Base-by-base conservation (phyloP, 768 basidiomycete species). In the Clitopilus hobsonii region DNA sequence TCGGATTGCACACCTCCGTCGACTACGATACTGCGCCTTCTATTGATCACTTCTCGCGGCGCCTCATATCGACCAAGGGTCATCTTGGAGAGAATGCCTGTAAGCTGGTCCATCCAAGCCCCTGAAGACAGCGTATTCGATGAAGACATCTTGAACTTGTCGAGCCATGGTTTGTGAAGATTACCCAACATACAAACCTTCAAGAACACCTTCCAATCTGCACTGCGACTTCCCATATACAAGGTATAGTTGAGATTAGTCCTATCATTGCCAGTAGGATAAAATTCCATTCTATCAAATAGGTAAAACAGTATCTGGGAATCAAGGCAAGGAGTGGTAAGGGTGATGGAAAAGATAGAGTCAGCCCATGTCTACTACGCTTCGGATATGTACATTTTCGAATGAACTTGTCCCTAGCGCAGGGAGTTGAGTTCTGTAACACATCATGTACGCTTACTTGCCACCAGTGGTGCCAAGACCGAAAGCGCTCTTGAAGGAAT, bases 401-500 rank as follows among this genome's bases (percentile, higher is more conserved):
- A n/a, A 20, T 45, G 41, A 45, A 23, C 41, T 45, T 45, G 41
- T 45, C 41, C 22, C n/a, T 20, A 45, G 41, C 41, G 41, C 41
- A 23, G 41, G 41, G 41, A 45, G 3, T 18, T 23, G 41, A 45
- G 22, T 45, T 45, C 22, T 45, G 41, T 20, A 5, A 11, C 22
- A 23, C 4, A 2, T 11, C 32, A 20, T 20, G 11, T 10, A 54
- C 13, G 58, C 72, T 72, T 87, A 92, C 74, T 92, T 92, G 71
- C 90, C 90, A 76, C 90, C 90, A 30, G 90, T 91, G 53, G 90
- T 92, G 57, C 90, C 90, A 70, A 92, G 78, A 65, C 90, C 90
- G 86, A 92, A 88, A 52, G 85, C 68, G 23, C 81, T 56, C 79
- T 93, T 93, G 83, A 92, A 93, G 51, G 82, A 76, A 68, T 93